A percentile compares a stretch with the other conserved stretches of the same genome.
Evolutionary conservation across 805 yeast genomes (phyloP).

Genomic region (Sugiyamaella mastotermitis): DNA sequence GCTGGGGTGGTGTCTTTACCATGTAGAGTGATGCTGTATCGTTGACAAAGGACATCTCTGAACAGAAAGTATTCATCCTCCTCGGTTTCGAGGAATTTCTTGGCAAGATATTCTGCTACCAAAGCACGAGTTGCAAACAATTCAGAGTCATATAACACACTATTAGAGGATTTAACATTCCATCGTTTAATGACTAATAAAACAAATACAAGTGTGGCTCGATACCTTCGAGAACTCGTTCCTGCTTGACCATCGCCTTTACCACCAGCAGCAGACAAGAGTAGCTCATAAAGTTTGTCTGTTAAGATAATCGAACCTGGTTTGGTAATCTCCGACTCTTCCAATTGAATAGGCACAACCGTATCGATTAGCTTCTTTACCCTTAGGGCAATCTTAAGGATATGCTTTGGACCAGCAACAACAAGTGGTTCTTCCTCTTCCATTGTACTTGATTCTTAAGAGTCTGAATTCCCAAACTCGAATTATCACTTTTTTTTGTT

Average conservation of each 20-base stretch:
- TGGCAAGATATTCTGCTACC: constrained; percentile 73
- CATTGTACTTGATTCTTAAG: too few species aligned
- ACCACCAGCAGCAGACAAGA: constrained; percentile 76
- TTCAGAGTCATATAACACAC: constrained; percentile 63
- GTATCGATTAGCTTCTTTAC: constrained; percentile 68
- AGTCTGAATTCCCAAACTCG: too few species aligned
- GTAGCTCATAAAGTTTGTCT: constrained; percentile 51
- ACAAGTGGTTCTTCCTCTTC: constrained; percentile 13
- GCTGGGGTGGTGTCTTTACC: constrained; percentile 57
- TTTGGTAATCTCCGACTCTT: constrained; percentile 41
- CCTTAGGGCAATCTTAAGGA: constrained; percentile 50
- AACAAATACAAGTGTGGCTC: constrained; percentile 61
- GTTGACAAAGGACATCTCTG: constrained; percentile 68
- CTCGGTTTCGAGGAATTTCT: constrained; percentile 59
- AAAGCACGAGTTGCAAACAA: constrained; percentile 53
- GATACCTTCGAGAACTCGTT: constrained; percentile 54
- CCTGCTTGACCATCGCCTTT: constrained; percentile 51
- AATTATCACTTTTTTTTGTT: too few species aligned
- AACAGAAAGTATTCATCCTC: constrained; percentile 42
- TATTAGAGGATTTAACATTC: constrained; percentile 56
- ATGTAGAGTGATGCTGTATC: constrained; percentile 60
- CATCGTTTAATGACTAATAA: constrained; percentile 71
- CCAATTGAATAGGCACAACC: constrained; percentile 61
- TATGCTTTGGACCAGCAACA: constrained; percentile 20
- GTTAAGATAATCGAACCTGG: constrained; percentile 58